These are phyloP conservation scores for Talaromyces sp. DNA, from an alignment of 2,329 filamentous ascomycete genomes.

Conservation along the genomic window DNA sequence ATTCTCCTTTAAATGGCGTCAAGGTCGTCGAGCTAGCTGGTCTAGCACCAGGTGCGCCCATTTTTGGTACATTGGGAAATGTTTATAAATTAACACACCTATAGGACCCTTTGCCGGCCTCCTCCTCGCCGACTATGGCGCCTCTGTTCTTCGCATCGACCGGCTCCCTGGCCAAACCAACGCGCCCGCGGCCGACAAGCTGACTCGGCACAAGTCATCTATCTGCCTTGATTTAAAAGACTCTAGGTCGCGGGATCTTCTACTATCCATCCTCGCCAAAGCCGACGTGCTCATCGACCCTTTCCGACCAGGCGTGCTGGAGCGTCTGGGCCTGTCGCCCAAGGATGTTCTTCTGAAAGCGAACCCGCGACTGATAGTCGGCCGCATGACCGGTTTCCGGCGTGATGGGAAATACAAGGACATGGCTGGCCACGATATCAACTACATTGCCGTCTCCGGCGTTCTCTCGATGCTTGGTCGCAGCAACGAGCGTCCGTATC, in stretches of 20 bases:
- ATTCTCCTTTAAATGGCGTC: slow-evolving; percentile 49
- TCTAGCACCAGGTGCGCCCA: slow-evolving; percentile 54
- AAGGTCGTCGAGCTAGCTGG: slow-evolving; percentile 64
- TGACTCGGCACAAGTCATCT: slow-evolving; percentile 76
- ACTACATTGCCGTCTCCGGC: slow-evolving; percentile 87
- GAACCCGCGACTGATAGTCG: slow-evolving; percentile 75
- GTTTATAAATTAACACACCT: background rate
- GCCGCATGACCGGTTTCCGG: slow-evolving; percentile 83
- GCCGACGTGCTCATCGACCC: slow-evolving; percentile 87
- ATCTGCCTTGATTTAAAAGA: slow-evolving; percentile 76
- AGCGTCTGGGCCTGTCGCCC: slow-evolving; percentile 74
- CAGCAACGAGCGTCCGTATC: slow-evolving; percentile 62
- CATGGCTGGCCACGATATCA: slow-evolving; percentile 96
- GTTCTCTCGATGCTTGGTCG: slow-evolving; percentile 72
- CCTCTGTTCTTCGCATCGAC: slow-evolving; percentile 82
- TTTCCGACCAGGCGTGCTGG: slow-evolving; percentile 84
- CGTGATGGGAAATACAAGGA: slow-evolving; percentile 75
- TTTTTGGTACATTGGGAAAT: too few species aligned
- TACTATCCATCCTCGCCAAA: slow-evolving; percentile 58
- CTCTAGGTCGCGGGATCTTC: slow-evolving; percentile 55
- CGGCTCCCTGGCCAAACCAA: slow-evolving; percentile 40
- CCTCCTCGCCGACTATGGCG: slow-evolving; percentile 83
- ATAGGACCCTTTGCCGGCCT: slow-evolving; percentile 82
- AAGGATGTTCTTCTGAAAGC: slow-evolving; percentile 54
- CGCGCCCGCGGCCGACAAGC: slow-evolving; percentile 57